Base-by-base conservation (phyloP, 768 basidiomycete species). In the Lactarius sp. region DNA sequence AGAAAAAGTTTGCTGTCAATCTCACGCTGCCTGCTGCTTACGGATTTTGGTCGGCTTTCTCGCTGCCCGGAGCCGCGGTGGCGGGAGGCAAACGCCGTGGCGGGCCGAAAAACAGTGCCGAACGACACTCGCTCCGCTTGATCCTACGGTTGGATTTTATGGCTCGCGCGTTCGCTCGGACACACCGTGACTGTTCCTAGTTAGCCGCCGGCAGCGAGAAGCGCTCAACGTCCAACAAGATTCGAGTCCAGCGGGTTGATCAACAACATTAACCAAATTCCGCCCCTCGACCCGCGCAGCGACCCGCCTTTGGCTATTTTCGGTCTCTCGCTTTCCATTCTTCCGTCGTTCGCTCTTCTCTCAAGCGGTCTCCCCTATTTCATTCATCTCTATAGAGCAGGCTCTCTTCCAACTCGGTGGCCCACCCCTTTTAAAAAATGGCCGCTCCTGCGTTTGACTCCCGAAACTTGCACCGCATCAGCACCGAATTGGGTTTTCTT, bases 241-340 rank as follows among this genome's bases (percentile, higher is more conserved):
- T 65, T 60, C 64, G 54, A 65, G 64, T 60, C 22, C 64, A 65
- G 64, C 64, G 59, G 20, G 53, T 55, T 56, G 64, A 65, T 65
- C 58, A 64, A 64, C 57, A 64, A 54, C 57, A 59, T 64, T 59
- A 41, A 57, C 50, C 58, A 54, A 63, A 62, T 52, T 49, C 56
- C 62, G 44, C 56, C 52, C 44, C 57, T 53, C 44, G 27, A n/a
- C 33, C 10, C 33, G 46, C 46, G 39, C 51, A 42, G 37, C 14
- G 57, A 47, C 58, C 47, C 46, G 36, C 46, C 47, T 64, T 59
- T 54, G 39, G 33, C 46, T 41, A 22, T 53, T 58, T 52, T 52
- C 62, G 62, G 62, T 50, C 37, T 41, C 13, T 22, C 31, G 52
- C 47, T 31, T 54, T 58, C 41, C 47, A 54, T 55, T 44, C 57